These are phyloP conservation scores for Jamesozyma spencerorum DNA, from an alignment of 805 yeast genomes.

Conservation along the genomic window DNA sequence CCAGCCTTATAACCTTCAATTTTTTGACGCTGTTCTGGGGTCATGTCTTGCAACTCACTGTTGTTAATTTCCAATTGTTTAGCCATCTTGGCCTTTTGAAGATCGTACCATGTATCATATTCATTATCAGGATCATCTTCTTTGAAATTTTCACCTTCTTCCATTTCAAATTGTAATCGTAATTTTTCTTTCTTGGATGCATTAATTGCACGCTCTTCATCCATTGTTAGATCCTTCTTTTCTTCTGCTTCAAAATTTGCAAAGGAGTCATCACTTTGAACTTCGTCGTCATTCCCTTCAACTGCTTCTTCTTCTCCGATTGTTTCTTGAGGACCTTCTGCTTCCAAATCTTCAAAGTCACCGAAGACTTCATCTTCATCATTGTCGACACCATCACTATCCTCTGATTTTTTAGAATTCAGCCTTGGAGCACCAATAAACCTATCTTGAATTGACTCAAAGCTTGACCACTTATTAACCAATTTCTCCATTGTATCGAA, in stretches of 20 bases:
- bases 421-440: constrained; percentile 26
- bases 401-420: constrained; percentile 21
- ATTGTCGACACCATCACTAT: constrained; percentile 26
- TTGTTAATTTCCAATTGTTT: constrained; percentile 92
- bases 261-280: constrained; percentile 32
- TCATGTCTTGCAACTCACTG: constrained; percentile 65
- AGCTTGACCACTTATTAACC: constrained; percentile 25
- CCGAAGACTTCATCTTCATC: constrained; percentile 46
- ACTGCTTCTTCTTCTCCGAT: constrained; percentile 9
- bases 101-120: constrained; percentile 95
- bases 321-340: constrained; percentile 10
- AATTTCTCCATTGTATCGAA: constrained; percentile 28
- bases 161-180: constrained; percentile 73
- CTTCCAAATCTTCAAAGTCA: constrained; percentile 43
- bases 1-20: constrained; percentile 94
- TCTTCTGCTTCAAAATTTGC: constrained; percentile 35
- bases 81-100: constrained; percentile 93
- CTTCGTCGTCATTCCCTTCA: constrained; percentile 18
- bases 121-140: constrained; percentile 77
- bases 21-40: constrained; percentile 60
- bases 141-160: constrained; percentile 57
- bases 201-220: constrained; percentile 67
- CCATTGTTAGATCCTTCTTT: constrained; percentile 43
- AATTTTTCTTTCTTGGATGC: constrained; percentile 86
- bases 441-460: constrained; percentile 24